These are phyloP conservation scores for Teratosphaeria viscida DNA, from an alignment of 2,329 filamentous ascomycete species.

Conservation along the genomic window DNA sequence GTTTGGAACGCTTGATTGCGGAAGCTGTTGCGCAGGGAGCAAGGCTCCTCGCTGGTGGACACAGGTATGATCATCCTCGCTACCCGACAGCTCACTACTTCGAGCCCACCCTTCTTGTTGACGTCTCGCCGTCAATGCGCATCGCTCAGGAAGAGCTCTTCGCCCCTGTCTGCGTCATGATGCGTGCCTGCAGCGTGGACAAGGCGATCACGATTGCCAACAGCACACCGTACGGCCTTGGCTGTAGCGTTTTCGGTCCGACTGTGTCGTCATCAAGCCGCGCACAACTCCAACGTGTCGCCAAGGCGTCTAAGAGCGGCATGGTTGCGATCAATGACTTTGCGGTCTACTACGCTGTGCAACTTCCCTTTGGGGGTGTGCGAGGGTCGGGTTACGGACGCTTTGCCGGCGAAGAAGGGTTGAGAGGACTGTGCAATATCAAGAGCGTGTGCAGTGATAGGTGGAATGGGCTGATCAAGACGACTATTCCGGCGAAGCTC, in stretches of 20 bases:
- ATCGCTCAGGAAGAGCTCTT: constrained; percentile 91
- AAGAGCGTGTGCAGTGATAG: constrained; percentile 80
- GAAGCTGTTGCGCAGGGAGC: constrained; percentile 74
- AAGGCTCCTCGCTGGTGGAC: constrained; percentile 69
- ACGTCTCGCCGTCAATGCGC: constrained; percentile 74
- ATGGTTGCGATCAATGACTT: constrained; percentile 98
- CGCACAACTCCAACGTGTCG: constrained; percentile 52
- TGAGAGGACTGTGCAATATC: constrained; percentile 73
- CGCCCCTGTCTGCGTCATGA: constrained; percentile 77
- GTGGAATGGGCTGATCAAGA: constrained; percentile 48
- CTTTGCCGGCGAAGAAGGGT: constrained; percentile 82
- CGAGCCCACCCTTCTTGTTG: constrained; percentile 75
- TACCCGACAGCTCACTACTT: constrained; percentile 84
- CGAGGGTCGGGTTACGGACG: constrained; percentile 80
- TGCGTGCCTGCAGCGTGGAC: constrained; percentile 57
- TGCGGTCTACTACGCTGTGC: constrained; percentile 82
- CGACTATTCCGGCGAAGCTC: constrained; percentile 68
- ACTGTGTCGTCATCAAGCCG: constrained; percentile 34
- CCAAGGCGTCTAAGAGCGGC: constrained; percentile 62
- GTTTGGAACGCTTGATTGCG: constrained; percentile 64
- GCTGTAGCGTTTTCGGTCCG: constrained; percentile 75
- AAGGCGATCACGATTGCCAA: constrained; percentile 72
- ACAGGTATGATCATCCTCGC: constrained; percentile 57
- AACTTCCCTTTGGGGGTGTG: constrained; percentile 88
- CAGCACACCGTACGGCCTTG: constrained; percentile 73